Conservation (phyloP, 805 yeast species). For the Candida chilensis region DNA sequence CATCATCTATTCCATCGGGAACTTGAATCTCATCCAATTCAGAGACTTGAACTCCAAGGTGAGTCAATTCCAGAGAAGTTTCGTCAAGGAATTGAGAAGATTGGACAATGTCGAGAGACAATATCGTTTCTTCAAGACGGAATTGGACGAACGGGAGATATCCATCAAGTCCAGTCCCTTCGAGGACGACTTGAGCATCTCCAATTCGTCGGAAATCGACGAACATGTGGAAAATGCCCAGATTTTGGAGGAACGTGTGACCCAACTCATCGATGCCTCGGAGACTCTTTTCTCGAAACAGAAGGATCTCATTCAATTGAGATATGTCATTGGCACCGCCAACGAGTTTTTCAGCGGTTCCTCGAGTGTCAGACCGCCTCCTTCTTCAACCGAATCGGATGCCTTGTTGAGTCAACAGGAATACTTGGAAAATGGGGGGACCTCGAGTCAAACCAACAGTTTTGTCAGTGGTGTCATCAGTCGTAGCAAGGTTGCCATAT, state of each 20-base stretch:
- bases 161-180: conserved; percentile 17
- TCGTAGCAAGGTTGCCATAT: conserved; percentile 55
- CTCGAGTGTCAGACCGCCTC: conserved; percentile 8
- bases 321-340: conserved; percentile 48
- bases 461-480: conserved; percentile 79
- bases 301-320: conserved; percentile 59
- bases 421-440: conserved; percentile 2
- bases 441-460: conserved; percentile 21
- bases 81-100: conserved; percentile 78
- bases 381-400: conserved; percentile 11
- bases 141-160: conserved; percentile 42
- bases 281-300: conserved; percentile 56
- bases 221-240: conserved; percentile 55
- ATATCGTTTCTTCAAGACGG: conserved; percentile 29
- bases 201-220: conserved; percentile 57
- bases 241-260: conserved; percentile 63
- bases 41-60: conserved; percentile 74
- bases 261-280: conserved; percentile 61
- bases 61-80: conserved; percentile 81
- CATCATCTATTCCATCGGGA: conserved; percentile 79
- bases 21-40: conserved; percentile 78
- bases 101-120: conserved; percentile 88
- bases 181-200: conserved; percentile 13
- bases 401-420: conserved; percentile 13
- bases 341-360: conserved; percentile 36